phyloP scores from a whole-genome alignment of 345 rosid species.

The Hibiscus syriacus region DNA sequence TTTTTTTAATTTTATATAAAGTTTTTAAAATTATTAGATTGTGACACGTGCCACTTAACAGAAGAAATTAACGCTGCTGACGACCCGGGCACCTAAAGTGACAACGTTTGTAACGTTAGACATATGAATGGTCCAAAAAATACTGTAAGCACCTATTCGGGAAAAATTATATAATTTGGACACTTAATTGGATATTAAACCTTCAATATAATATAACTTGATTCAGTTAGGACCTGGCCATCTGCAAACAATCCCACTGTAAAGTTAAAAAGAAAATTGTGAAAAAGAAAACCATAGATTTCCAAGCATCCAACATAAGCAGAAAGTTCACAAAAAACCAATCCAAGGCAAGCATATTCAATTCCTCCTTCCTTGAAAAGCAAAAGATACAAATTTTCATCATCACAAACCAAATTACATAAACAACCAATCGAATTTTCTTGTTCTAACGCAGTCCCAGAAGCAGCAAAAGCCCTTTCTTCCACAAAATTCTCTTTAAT shows the following conservation, averaged over 20 bases:
- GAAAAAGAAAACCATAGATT: background rate
- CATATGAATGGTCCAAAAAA: too few species aligned
- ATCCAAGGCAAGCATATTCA: constrained; percentile 12
- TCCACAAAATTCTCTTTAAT: constrained; percentile 63
- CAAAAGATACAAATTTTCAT: constrained; percentile 51
- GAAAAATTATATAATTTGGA: too few species aligned
- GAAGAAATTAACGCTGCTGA: too few species aligned
- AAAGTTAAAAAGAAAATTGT: background rate
- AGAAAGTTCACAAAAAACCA: background rate
- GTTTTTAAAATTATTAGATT: too few species aligned
- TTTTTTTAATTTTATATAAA: too few species aligned
- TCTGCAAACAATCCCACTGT: background rate
- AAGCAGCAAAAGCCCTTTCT: constrained; percentile 56
- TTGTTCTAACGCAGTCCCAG: constrained; percentile 68
- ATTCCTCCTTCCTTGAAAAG: constrained; percentile 62
- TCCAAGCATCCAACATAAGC: background rate
- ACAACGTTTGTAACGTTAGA: too few species aligned
- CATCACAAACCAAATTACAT: constrained; percentile 49
- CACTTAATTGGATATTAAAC: too few species aligned
- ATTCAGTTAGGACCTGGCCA: background rate
- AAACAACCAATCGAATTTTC: constrained; percentile 83
- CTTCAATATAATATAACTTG: too few species aligned
- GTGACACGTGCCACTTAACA: too few species aligned
- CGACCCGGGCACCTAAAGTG: too few species aligned
- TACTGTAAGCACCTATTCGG: too few species aligned